Percentiles rank a stretch among this genome's conserved stretches.
phyloP scores from a whole-genome alignment of 106 monocot genomes.

The Acanthochlamys bracteata region DNA sequence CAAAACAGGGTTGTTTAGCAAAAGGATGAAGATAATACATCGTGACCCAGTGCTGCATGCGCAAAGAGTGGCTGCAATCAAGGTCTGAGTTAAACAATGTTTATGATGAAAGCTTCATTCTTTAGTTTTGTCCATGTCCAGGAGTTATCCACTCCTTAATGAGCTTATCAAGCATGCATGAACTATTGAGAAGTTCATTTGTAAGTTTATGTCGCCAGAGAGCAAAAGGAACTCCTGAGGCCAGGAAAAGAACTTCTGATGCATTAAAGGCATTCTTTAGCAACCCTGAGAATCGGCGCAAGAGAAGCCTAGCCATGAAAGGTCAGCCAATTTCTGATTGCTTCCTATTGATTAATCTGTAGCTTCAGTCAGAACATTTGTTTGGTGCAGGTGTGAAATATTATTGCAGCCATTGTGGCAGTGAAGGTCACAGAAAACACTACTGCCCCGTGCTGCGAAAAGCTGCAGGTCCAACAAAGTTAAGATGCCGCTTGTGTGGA shows the following conservation, averaged over 20 bases:
- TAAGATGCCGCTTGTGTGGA: conserved; percentile 58
- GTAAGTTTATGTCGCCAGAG: conserved; percentile 25
- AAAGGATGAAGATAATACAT: conserved; percentile 88
- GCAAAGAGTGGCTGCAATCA: conserved; percentile 86
- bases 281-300: conserved; percentile 77
- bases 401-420: conserved; percentile 65
- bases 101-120: background rate
- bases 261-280: conserved; percentile 66
- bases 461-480: conserved; percentile 21
- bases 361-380: background rate
- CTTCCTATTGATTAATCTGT: background rate
- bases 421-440: conserved; percentile 71
- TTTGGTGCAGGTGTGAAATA: conserved; percentile 64
- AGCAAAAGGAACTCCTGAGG: conserved; percentile 67
- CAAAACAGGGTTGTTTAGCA: conserved; percentile 94
- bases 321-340: conserved; percentile 18
- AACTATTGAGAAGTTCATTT: background rate
- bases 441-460: conserved; percentile 48
- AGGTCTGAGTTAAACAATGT: conserved; percentile 54
- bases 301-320: conserved; percentile 92
- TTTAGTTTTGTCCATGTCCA: background rate
- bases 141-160: background rate
- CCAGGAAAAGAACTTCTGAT: conserved; percentile 77
- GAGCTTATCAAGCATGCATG: no score
- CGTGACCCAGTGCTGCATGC: conserved; percentile 71